phyloP scores from a whole-genome alignment of 2,329 filamentous ascomycete genomes.

The Hypoxylon sp. region DNA sequence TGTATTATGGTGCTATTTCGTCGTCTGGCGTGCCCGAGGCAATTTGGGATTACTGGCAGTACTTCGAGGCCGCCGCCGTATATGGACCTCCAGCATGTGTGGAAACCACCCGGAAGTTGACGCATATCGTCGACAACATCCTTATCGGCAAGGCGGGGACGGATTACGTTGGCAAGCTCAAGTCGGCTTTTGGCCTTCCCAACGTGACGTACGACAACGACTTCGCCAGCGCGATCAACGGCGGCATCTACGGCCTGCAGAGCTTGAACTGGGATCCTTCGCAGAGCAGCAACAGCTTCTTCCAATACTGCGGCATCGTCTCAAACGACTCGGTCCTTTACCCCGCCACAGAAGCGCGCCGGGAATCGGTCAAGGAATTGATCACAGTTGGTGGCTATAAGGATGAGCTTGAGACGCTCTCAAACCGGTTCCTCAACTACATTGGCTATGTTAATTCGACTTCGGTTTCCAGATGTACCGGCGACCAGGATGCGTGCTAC shows the following conservation, averaged over 20 bases:
- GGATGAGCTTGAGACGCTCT: constrained; percentile 53
- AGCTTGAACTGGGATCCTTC: constrained; percentile 66
- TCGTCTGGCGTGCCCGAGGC: constrained; percentile 84
- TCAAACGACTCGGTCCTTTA: constrained; percentile 58
- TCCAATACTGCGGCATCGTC: constrained; percentile 61
- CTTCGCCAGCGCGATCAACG: constrained; percentile 59
- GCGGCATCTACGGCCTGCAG: constrained; percentile 60
- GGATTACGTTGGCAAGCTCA: constrained; percentile 58
- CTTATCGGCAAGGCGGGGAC: constrained; percentile 56
- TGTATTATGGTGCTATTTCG: constrained; percentile 82
- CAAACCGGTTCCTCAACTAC: constrained; percentile 63
- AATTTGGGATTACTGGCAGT: constrained; percentile 80
- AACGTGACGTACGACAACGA: constrained; percentile 60
- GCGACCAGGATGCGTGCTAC: constrained; percentile 55
- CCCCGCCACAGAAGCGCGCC: constrained; percentile 54
- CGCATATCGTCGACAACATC: constrained; percentile 63
- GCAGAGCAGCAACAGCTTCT: constrained; percentile 56
- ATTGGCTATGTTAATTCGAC: constrained; percentile 58
- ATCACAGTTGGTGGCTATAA: constrained; percentile 58
- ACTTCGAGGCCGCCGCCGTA: constrained; percentile 63
- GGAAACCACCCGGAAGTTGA: constrained; percentile 68
- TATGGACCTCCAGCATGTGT: constrained; percentile 72
- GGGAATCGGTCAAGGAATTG: constrained; percentile 53
- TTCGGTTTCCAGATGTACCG: constrained; percentile 42
- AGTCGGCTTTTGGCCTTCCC: constrained; percentile 60